Conservation (phyloP, 768 basidiomycete species). For the Serendipita indica region DNA sequence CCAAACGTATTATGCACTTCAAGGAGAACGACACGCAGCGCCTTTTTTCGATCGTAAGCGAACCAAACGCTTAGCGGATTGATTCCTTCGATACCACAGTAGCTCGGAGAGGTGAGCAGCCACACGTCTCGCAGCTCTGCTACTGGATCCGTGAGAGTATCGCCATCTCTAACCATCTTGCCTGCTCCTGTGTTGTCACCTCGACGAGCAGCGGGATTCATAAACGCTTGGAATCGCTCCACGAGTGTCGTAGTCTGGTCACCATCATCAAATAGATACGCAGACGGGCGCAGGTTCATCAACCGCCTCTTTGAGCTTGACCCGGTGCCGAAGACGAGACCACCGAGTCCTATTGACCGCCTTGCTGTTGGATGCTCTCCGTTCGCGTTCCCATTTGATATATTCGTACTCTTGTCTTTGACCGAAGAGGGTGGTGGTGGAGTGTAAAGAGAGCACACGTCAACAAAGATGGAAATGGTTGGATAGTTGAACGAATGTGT, state of each 20-base stretch:
- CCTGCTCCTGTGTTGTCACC: background rate
- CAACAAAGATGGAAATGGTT: conserved; percentile 40
- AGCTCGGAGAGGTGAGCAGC: conserved; percentile 63
- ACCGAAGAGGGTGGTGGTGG: background rate
- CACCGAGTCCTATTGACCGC: conserved; percentile 29
- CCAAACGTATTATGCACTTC: conserved; percentile 70
- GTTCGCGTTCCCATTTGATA: too few species aligned
- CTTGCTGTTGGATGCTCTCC: too few species aligned
- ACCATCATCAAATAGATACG: conserved; percentile 27
- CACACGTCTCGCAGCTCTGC: conserved; percentile 35
- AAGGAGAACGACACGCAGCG: conserved; percentile 33
- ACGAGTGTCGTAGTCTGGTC: conserved; percentile 7
- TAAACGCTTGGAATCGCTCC: conserved; percentile 8
- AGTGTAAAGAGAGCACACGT: too few species aligned
- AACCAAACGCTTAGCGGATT: conserved; percentile 60
- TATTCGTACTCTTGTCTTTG: background rate
- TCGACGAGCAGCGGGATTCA: conserved; percentile 14
- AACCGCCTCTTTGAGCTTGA: conserved; percentile 28
- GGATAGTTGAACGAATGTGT: conserved; percentile 47
- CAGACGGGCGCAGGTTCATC: conserved; percentile 31
- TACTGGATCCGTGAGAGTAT: too few species aligned
- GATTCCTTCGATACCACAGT: conserved; percentile 50
- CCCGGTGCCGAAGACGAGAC: conserved; percentile 43
- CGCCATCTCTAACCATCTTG: too few species aligned
- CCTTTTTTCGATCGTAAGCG: conserved; percentile 30